phyloP scores from a whole-genome alignment of 495 filamentous ascomycete genomes.

The Hyaloscypha variabilis region DNA sequence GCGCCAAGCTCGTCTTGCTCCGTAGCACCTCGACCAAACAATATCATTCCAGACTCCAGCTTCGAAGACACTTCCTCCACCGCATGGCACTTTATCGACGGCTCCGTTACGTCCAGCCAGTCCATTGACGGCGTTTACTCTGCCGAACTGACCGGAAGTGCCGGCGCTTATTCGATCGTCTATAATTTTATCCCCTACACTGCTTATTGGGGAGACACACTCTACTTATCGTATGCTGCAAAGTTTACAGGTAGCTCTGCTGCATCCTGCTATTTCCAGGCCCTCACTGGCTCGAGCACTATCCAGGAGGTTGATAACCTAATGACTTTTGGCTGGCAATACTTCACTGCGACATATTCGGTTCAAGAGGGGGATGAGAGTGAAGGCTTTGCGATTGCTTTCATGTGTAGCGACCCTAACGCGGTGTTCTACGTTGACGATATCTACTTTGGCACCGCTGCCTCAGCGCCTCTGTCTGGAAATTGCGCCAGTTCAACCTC shows the following conservation, averaged over 20 bases:
- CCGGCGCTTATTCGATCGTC: slow-evolving; percentile 1
- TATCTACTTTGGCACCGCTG: neutral
- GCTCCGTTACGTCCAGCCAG: neutral
- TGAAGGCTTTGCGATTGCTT: slow-evolving; percentile 8
- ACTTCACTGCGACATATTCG: neutral
- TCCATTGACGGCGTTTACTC: neutral
- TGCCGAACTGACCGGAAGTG: neutral
- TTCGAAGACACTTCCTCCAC: slow-evolving; percentile 3
- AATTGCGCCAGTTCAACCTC: neutral
- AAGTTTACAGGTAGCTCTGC: neutral
- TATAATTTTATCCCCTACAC: slow-evolving; percentile 1
- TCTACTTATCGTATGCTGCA: neutral
- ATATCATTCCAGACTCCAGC: neutral
- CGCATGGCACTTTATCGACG: neutral
- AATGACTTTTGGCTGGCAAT: neutral
- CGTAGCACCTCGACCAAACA: slow-evolving; percentile 2
- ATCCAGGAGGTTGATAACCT: neutral
- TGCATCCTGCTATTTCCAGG: neutral
- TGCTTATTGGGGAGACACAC: neutral
- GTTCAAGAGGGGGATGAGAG: neutral
- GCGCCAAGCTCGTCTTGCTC: neutral
- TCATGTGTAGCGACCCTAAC: neutral
- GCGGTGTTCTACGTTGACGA: slow-evolving; percentile 1
- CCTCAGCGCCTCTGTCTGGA: neutral
- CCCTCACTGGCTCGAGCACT: slow-evolving; percentile 2